Evolutionary conservation across 352 stramenopile genomes (phyloP), one percentile per base, ranked within the genome.

Genomic region (Globisporangium mamillatum): DNA sequence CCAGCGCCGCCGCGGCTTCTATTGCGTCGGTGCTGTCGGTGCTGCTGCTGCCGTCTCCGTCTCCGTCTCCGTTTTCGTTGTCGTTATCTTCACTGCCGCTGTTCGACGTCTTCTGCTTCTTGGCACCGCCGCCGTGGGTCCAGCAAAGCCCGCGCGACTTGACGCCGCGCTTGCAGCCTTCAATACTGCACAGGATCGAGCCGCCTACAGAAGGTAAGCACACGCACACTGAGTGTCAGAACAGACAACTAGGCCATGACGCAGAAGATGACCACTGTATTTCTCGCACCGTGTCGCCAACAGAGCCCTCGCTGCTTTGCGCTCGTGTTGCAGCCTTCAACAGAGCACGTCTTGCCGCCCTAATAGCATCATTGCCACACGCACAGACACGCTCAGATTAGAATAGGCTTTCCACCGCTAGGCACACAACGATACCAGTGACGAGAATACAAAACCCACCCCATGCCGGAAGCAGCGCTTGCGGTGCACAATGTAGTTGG

Each of bases 401-500:
- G 29, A 32, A 32, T 32, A 32, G 29, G 29, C 29, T 32, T 32
- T 32, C 60, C 27, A 10, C 32, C n/a, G 69, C 52, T 25, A 12
- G 29, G 29, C 4, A 32, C 29, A 32, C 29, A 32, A 32, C 29
- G 29, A 32, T 32, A 32, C 29, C 29, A 32, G 29, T 32, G 29
- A 32, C 29, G 29, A 32, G 29, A 32, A 32, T 32, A 32, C 29
- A 32, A 32, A 32, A 32, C 29, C 0, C 29, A 74, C 69, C 55
- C 72, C 72, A 24, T 86, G 78, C 50, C 76, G 75, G 27, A 80
- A 86, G 56, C 78, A 86, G 2, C 81, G 74, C 1, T 77, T 74
- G 32, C 73, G 71, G 60, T 83, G 72, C 41, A 84, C 75, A 36
- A 78, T 86, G 68, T 86, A 86, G 63, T 82, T 82, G 59, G 34